Percentiles rank a stretch among this genome's conserved stretches.
Evolutionary conservation across 2,329 filamentous ascomycete species (phyloP).

Genomic region (Botryosphaeria dothidea): DNA sequence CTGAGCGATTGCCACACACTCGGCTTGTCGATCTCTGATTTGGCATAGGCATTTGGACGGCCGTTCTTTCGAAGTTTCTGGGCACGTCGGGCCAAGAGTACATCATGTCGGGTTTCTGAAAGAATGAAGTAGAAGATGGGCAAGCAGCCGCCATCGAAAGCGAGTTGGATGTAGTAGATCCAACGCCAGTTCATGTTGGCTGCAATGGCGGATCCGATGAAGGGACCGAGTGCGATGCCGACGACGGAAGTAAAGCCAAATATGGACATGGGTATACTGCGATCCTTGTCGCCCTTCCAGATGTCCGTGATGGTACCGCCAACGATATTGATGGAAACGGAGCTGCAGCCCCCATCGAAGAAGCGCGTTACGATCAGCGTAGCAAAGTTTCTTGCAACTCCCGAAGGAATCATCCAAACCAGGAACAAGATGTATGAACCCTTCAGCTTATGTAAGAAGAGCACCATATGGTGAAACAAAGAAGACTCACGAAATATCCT

Average conservation of each 20-base stretch:
- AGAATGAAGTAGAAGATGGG: conserved; percentile 45
- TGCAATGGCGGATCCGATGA: conserved; percentile 35
- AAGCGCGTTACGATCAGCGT: conserved; percentile 47
- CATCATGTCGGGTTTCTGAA: conserved; percentile 44
- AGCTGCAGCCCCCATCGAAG: conserved; percentile 46
- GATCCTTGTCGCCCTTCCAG: conserved; percentile 39
- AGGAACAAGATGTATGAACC: conserved; percentile 35
- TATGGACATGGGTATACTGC: conserved; percentile 46
- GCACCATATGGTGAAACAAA: background rate
- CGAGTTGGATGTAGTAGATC: conserved; percentile 49
- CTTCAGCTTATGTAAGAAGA: background rate
- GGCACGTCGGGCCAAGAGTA: conserved; percentile 44
- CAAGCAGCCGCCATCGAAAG: conserved; percentile 44
- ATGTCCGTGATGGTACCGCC: conserved; percentile 37
- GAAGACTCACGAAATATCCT: conserved; percentile 40
- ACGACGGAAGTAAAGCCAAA: conserved; percentile 47
- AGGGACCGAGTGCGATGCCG: conserved; percentile 47
- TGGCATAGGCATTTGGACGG: conserved; percentile 30
- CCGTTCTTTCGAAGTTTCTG: conserved; percentile 41
- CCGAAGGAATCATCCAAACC: conserved; percentile 44
- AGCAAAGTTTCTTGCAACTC: conserved; percentile 47
- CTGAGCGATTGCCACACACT: conserved; percentile 30
- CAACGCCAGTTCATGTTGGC: conserved; percentile 23
- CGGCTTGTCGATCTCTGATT: conserved; percentile 29
- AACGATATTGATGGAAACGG: conserved; percentile 44